Base-by-base conservation (phyloP, 1,284 basidiomycete species). In the Puccinia novopanici region DNA sequence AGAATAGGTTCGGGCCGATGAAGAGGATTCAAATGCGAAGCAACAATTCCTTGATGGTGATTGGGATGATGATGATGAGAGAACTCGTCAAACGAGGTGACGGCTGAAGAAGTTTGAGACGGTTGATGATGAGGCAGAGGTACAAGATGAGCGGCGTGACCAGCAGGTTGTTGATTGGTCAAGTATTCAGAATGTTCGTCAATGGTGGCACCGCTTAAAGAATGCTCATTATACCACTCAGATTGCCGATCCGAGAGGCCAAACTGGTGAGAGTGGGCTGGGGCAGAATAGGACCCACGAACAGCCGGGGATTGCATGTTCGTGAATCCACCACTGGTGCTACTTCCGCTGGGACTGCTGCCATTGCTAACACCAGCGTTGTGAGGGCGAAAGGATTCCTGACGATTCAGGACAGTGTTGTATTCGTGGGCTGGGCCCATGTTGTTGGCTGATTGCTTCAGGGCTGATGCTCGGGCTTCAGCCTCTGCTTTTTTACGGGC, bases 401-500 rank as follows among this genome's bases (percentile, higher is more conserved):
- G 50, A 12, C 50, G 50, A 52, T 19, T 52, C 4, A 52, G 50
- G 4, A 52, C n/a, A n/a, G n/a, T 52, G 19, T 45, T 45, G 45
- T 52, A 52, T 52, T 52, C 50, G 19, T 52, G 50, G 12, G 50
- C 50, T 52, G 50, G 12, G 9, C 9, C 50, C 50, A 52, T 52
- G 50, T 19, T 52, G 50, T 12, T 52, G 50, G 50, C 50, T 12
- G 50, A 52, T 52, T 72, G 70, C 45, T 72, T 72, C 50, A 80
- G 57, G 22, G 67, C 63, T 5, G 27, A 19, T 15, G 83, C 81
- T 8, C 84, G 55, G 27, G 83, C 79, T 72, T 84, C 84, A 67
- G 84, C 87, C 34, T 88, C 88, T 83, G 93, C 92, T 86, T 95
- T 93, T 88, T 95, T 98, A 84, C 91, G 90, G 87, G 93, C 93